Evolutionary conservation across 2,329 filamentous ascomycete genomes (phyloP).

Genomic region (Achaetomium macrosporum): DNA sequence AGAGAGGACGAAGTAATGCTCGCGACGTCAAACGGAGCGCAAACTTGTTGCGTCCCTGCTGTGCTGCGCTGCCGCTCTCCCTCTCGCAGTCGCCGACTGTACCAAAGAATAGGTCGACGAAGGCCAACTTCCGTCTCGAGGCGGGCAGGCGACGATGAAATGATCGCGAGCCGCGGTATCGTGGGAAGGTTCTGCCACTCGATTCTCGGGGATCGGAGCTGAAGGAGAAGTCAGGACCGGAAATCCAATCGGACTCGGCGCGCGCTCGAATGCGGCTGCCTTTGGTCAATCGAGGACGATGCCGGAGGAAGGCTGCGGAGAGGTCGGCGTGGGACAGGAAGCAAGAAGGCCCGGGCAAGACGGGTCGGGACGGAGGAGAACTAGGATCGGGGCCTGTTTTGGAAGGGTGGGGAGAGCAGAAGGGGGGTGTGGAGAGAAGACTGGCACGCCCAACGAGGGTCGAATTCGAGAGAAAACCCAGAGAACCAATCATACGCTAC

Average conservation of each 20-base stretch:
- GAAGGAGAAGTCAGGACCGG: not conserved
- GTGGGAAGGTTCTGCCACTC: no score
- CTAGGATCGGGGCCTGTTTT: constrained; percentile 22
- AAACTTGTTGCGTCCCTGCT: no score
- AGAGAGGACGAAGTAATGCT: no score
- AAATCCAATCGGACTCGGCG: no score
- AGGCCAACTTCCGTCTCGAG: no score
- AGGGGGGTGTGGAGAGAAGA: not conserved
- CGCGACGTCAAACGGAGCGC: no score
- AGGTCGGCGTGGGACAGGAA: constrained; percentile 7
- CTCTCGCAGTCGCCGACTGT: no score
- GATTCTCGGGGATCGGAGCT: no score
- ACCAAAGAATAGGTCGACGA: no score
- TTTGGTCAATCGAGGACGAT: not conserved
- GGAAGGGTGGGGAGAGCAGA: constrained; percentile 20
- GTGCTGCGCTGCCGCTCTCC: no score
- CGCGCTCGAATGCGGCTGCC: not conserved
- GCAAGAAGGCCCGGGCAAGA: constrained; percentile 3
- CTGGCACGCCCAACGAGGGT: constrained; percentile 2
- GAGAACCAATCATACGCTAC: not conserved
- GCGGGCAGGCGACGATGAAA: no score
- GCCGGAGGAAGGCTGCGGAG: constrained; percentile 1
- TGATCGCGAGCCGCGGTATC: no score
- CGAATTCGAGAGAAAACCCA: constrained; percentile 1
- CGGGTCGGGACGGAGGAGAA: constrained; percentile 14